Percentiles rank a stretch among this genome's conserved stretches.
These are phyloP conservation scores for Monilinia aucupariae DNA, from an alignment of 2,329 filamentous ascomycete genomes.

Conservation along the genomic window DNA sequence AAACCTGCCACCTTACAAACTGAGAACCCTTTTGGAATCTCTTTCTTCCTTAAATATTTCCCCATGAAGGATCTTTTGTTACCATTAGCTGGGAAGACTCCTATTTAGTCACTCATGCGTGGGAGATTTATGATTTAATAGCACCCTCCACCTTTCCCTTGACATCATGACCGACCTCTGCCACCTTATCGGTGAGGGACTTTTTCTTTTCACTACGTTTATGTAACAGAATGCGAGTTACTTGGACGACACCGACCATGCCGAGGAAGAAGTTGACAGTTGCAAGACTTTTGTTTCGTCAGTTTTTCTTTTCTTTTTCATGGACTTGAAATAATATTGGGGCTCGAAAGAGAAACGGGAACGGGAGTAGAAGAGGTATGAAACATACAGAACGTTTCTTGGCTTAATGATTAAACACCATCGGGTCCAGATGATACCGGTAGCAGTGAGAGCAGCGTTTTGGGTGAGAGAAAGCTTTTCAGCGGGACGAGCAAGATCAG, in stretches of 20 bases:
- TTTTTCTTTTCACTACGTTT: conserved; percentile 53
- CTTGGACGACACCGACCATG: conserved; percentile 77
- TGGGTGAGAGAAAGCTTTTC: conserved; percentile 91
- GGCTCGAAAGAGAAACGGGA: conserved; percentile 19
- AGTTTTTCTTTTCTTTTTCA: neutral
- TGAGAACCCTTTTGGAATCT: neutral
- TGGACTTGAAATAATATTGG: neutral
- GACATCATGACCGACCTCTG: conserved; percentile 17
- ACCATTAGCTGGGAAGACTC: neutral
- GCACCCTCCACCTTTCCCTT: conserved; percentile 35
- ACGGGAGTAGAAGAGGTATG: conserved; percentile 20
- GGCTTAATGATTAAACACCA: conserved; percentile 98
- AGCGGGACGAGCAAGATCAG: conserved; percentile 85
- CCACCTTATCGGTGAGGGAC: conserved; percentile 26
- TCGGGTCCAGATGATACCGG: conserved; percentile 93
- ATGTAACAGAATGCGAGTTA: conserved; percentile 67
- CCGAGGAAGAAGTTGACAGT: conserved; percentile 98
- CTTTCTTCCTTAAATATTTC: neutral
- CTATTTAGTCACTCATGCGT: neutral
- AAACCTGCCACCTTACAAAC: neutral
- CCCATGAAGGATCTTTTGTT: neutral
- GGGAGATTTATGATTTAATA: conserved; percentile 34
- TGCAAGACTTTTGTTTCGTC: conserved; percentile 57
- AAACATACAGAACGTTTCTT: conserved; percentile 74
- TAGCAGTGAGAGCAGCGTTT: conserved; percentile 83